Conservation (phyloP, 2,329 filamentous ascomycete genomes). For the Arthrobotrys entomopaga region DNA sequence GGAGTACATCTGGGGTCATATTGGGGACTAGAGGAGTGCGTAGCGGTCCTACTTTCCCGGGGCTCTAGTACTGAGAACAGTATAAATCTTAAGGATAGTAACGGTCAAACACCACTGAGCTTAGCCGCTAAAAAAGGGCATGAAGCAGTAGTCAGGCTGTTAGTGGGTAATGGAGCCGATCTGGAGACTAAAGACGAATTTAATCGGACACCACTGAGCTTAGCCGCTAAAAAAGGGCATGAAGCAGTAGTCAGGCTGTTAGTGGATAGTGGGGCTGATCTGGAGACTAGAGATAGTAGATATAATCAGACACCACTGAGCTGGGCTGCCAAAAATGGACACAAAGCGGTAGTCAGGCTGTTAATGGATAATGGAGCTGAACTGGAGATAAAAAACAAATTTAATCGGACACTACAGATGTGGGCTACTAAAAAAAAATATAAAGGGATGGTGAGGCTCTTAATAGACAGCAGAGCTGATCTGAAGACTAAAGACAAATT, state of each 20-base stretch:
- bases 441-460: neutral
- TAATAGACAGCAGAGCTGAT: too few species aligned
- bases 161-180: constrained; percentile 41
- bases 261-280: constrained; percentile 32
- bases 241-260: constrained; percentile 31
- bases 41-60: neutral
- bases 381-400: too few species aligned
- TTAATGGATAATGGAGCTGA: too few species aligned
- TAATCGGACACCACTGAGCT: constrained; percentile 43
- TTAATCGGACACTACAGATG: constrained; percentile 22
- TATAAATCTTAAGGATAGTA: constrained; percentile 6
- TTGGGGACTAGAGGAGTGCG: constrained; percentile 5
- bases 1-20: constrained; percentile 12
- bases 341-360: constrained; percentile 1
- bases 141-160: constrained; percentile 19
- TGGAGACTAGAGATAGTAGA: neutral
- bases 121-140: constrained; percentile 22
- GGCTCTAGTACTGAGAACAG: neutral
- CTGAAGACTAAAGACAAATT: too few species aligned
- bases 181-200: constrained; percentile 20
- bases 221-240: constrained; percentile 20
- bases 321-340: constrained; percentile 24
- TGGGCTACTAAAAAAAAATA: constrained; percentile 23
- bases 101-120: constrained; percentile 48
- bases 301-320: constrained; percentile 24